A percentile compares a stretch with the other conserved stretches of the same genome.
phyloP scores from a whole-genome alignment of 108 stramenopile species.

The Tribonema minus region DNA sequence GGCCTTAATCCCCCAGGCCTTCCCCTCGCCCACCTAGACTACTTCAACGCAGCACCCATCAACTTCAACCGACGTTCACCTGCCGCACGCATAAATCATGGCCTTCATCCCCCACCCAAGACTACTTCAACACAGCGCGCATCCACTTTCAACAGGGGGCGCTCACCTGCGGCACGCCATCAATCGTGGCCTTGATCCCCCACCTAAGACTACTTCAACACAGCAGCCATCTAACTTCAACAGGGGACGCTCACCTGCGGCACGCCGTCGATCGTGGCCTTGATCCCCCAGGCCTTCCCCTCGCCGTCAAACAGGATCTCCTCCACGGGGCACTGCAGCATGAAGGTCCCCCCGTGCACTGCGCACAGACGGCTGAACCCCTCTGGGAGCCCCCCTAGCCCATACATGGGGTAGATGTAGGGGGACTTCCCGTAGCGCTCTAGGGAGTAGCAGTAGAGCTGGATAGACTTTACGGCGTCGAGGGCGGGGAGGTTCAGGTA shows the following conservation, averaged over 20 bases:
- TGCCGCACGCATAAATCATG: constrained; percentile 17
- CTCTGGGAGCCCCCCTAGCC: constrained; percentile 95
- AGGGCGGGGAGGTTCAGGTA: constrained; percentile 87
- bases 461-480: constrained; percentile 75
- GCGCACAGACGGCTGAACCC: constrained; percentile 97
- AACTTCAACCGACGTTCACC: no score
- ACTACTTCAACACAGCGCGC: background rate
- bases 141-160: no score
- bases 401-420: constrained; percentile 98
- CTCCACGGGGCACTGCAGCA: constrained; percentile 95
- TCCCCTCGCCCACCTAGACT: constrained; percentile 18
- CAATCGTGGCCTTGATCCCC: constrained; percentile 35
- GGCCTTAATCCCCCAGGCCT: constrained; percentile 37
- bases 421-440: constrained; percentile 86
- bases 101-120: constrained; percentile 41
- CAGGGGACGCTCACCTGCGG: no score
- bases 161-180: constrained; percentile 30
- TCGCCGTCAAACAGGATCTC: constrained; percentile 75
- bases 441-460: constrained; percentile 87
- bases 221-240: no score
- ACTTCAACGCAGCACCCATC: no score
- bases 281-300: constrained; percentile 81
- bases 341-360: constrained; percentile 97
- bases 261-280: constrained; percentile 26
- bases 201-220: no score